These are phyloP conservation scores for Cenchrus purpureus DNA, from an alignment of 176 grass and related monocot genomes.

Conservation along the genomic window DNA sequence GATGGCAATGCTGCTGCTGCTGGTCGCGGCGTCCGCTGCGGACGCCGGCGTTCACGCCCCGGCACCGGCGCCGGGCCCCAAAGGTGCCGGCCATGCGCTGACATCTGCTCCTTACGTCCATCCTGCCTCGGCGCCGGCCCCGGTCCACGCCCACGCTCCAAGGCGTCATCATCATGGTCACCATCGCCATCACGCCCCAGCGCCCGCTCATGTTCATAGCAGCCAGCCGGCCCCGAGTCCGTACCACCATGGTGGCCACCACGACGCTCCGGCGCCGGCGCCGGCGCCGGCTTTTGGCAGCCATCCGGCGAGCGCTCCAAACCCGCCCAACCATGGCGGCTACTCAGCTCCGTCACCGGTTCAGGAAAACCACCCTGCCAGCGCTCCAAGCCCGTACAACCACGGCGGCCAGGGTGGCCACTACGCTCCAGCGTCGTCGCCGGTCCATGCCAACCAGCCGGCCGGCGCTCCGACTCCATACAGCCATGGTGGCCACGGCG, in stretches of 20 bases:
- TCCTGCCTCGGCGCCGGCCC: neutral
- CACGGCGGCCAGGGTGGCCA: neutral
- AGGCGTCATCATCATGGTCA: neutral
- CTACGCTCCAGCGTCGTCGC: neutral
- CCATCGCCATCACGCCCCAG: neutral
- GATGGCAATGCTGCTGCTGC: constrained; percentile 10
- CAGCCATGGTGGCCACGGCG: neutral
- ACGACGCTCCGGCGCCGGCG: no score
- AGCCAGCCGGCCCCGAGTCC: neutral
- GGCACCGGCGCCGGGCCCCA: neutral
- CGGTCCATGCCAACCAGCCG: neutral
- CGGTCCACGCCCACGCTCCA: neutral
- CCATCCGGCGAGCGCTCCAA: neutral
- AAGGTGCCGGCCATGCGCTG: no score
- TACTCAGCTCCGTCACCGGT: no score
- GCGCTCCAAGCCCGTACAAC: no score
- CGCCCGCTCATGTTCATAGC: neutral
- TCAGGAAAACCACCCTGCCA: no score
- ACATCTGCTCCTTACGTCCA: neutral
- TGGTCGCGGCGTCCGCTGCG: constrained; percentile 13
- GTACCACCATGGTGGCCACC: neutral
- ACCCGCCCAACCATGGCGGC: no score
- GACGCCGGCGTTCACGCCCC: neutral
- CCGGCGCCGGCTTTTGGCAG: neutral
- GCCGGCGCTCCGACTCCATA: neutral